These are phyloP conservation scores for Blastobotrys ciferrii DNA, from an alignment of 1,139 yeast genomes.

Conservation along the genomic window DNA sequence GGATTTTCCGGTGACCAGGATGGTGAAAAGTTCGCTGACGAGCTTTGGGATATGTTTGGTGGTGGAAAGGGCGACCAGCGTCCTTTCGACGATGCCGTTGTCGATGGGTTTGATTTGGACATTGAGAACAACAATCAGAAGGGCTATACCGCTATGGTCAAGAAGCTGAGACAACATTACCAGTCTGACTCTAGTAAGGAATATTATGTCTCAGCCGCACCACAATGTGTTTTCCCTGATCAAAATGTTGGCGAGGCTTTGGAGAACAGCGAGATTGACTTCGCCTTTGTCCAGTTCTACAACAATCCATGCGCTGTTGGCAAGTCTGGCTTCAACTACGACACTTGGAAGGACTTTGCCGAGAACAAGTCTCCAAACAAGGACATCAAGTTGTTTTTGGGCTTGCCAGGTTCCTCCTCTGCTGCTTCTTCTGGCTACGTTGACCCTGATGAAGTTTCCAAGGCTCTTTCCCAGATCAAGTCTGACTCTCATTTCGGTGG, in stretches of 20 bases:
- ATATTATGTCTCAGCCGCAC: slow-evolving; percentile 88
- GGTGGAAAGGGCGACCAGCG: slow-evolving; percentile 69
- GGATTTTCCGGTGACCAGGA: slow-evolving; percentile 54
- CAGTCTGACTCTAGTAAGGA: slow-evolving; percentile 40
- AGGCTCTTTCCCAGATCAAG: slow-evolving; percentile 38
- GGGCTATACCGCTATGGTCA: slow-evolving; percentile 55
- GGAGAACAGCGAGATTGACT: slow-evolving; percentile 64
- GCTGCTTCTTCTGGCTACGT: slow-evolving; percentile 75
- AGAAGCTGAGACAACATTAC: slow-evolving; percentile 54
- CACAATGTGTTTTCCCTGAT: slow-evolving; percentile 94
- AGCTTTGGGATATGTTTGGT: slow-evolving; percentile 84
- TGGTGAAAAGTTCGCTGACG: slow-evolving; percentile 68
- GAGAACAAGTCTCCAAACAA: slow-evolving; percentile 54
- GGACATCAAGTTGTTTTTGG: slow-evolving; percentile 59
- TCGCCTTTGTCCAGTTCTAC: slow-evolving; percentile 89
- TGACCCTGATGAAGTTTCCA: slow-evolving; percentile 24
- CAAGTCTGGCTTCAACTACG: slow-evolving; percentile 67
- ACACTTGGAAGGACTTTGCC: slow-evolving; percentile 77
- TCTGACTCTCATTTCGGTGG: slow-evolving; percentile 67
- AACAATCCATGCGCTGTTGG: slow-evolving; percentile 70
- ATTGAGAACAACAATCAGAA: slow-evolving; percentile 54
- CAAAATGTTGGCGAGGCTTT: slow-evolving; percentile 72
- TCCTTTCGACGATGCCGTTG: slow-evolving; percentile 71
- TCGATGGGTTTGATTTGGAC: slow-evolving; percentile 76
- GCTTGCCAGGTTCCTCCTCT: slow-evolving; percentile 66